A percentile compares a stretch with the other conserved stretches of the same genome.
phyloP scores from a whole-genome alignment of 371 early-diverging fungal genomes.

The Zychaea mexicana region DNA sequence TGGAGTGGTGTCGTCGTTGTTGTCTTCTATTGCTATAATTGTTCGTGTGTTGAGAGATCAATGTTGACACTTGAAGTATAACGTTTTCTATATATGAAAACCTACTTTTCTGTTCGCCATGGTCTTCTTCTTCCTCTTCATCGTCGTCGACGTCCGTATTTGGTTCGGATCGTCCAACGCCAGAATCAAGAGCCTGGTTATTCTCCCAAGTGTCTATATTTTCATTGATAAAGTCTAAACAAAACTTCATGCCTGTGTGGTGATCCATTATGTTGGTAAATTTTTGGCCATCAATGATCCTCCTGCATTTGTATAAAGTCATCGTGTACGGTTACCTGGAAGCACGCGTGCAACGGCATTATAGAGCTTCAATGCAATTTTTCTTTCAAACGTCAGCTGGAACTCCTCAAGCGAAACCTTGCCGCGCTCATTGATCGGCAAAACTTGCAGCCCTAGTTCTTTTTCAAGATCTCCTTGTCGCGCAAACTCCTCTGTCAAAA shows the following conservation, averaged over 20 bases:
- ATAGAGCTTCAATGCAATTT: slow-evolving; percentile 43
- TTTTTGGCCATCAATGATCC: too few species aligned
- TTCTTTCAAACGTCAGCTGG: slow-evolving; percentile 41
- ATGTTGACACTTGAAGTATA: too few species aligned
- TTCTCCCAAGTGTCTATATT: slow-evolving; percentile 38
- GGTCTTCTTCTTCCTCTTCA: neutral
- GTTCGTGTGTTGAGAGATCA: too few species aligned
- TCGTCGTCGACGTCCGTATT: neutral
- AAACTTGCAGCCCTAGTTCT: slow-evolving; percentile 52
- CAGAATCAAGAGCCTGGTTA: slow-evolving; percentile 19
- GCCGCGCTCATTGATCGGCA: slow-evolving; percentile 46
- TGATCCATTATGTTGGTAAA: neutral
- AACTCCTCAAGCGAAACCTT: slow-evolving; percentile 40
- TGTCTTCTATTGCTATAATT: neutral
- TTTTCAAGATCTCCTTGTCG: slow-evolving; percentile 74
- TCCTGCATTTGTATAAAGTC: too few species aligned
- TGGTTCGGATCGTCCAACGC: neutral
- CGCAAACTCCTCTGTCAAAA: slow-evolving; percentile 63
- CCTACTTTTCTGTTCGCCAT: neutral
- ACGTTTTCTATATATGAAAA: neutral
- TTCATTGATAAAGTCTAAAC: slow-evolving; percentile 34
- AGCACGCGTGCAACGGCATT: slow-evolving; percentile 26
- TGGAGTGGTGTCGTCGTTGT: neutral
- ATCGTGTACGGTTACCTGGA: slow-evolving; percentile 35
- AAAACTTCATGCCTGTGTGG: slow-evolving; percentile 38